Evolutionary conservation across 768 basidiomycete species (phyloP), one percentile per base, ranked within the genome.

Genomic region (Porphyrellus cyaneotinctus): DNA sequence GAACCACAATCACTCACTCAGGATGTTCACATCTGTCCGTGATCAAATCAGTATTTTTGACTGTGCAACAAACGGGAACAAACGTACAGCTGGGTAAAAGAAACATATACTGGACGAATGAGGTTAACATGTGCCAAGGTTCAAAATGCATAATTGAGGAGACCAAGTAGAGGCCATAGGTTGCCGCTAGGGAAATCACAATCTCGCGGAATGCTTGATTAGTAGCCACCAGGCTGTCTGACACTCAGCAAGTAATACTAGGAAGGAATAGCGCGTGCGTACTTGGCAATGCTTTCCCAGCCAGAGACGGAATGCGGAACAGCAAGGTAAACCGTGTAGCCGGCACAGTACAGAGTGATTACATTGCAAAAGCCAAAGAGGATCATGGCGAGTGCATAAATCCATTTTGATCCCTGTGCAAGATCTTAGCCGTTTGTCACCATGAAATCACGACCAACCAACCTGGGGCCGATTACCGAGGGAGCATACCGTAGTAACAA

Each of bases 101-200:
- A 78, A 97, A 89, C 78, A 97, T 79, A 72, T 95, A 98, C 68
- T 95, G 89, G 43, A 84, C 64, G 77, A 95, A 93, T 51, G 85
- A 91, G 13, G 95, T 95, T 71, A 97, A 80, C 83, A 97, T 88
- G 78, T 97, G 95, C 92, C 93, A 95, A 0, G 94, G 95, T 67
- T 98, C 95, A 33, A 92, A 71, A 61, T 95, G 91, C 73, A 98
- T 83, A 69, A 95, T 72, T 9, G 88, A 91, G 53, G 86, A 80
- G 63, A 95, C 71, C 64, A 97, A 78, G 77, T 92, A 98, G 57
- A 93, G 78, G 68, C 87, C 79, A 72, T 88, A 87, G 52, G 92
- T 85, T 62, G 84, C 79, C 57, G 83, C 72, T 52, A 95, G 74
- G 46, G 88, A 91, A 53, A 90, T 83, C 38, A 88, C 82, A 64